Conservation (phyloP, 148 eudicot genomes). For the Silene conica region DNA sequence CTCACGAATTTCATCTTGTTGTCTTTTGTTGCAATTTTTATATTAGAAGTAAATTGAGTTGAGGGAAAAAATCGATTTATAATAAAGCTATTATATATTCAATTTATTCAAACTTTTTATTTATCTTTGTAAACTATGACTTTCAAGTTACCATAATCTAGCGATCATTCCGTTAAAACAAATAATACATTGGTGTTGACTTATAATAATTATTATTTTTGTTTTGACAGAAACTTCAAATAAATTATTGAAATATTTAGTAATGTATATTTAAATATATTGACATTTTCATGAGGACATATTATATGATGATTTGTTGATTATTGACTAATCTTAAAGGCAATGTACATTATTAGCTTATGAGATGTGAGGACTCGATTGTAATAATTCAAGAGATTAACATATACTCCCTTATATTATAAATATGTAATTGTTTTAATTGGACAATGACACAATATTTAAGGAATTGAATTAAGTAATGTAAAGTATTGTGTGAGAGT, state of each 20-base stretch:
- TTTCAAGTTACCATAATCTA: neutral
- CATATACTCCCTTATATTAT: no score
- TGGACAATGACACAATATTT: no score
- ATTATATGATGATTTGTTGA: neutral
- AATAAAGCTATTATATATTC: neutral
- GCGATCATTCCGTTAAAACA: neutral
- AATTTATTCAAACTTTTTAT: neutral
- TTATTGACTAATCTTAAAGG: neutral
- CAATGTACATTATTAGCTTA: neutral
- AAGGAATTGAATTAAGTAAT: no score
- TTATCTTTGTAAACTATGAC: neutral
- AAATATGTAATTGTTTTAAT: no score
- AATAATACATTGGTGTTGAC: conserved; percentile 13
- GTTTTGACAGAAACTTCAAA: no score
- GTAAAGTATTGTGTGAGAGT: no score
- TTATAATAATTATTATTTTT: no score
- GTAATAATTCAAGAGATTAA: no score
- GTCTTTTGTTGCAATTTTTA: neutral
- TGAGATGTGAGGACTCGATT: conserved; percentile 10
- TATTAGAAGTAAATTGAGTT: no score
- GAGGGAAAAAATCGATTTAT: no score
- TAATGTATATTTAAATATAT: neutral
- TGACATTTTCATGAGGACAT: neutral
- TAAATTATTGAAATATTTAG: neutral
- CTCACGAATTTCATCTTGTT: neutral